Percentiles rank a stretch among this genome's conserved stretches.
Conservation (phyloP, 139 green algal species). For the Chlamydomonas sp. region DNA sequence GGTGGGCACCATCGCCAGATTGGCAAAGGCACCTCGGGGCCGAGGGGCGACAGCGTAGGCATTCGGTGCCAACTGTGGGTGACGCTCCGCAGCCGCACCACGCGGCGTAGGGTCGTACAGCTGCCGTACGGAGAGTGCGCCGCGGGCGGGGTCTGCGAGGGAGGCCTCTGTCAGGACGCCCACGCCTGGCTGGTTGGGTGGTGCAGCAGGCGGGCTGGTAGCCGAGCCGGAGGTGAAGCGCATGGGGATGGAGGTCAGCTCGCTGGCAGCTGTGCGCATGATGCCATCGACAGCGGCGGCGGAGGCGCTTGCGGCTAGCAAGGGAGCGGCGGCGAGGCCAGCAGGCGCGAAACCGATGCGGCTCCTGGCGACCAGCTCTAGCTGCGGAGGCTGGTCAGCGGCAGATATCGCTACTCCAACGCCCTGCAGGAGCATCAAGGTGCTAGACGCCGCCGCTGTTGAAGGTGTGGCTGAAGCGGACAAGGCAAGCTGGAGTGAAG, state of each 20-base stretch:
- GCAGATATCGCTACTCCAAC: too few relatives aligned
- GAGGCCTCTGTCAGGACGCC: slow-evolving; percentile 9
- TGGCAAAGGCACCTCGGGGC: slow-evolving; percentile 48
- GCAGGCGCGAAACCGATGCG: too few relatives aligned
- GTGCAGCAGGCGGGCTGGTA: not conserved
- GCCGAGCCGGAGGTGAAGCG: not conserved
- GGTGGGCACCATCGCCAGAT: slow-evolving; percentile 30
- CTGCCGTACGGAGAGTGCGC: slow-evolving; percentile 7
- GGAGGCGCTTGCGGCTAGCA: not conserved
- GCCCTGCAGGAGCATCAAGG: too few relatives aligned
- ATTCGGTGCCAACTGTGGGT: not conserved
- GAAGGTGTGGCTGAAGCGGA: too few relatives aligned
- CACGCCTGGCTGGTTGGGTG: not conserved
- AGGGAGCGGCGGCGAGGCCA: too few relatives aligned
- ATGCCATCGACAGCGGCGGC: slow-evolving; percentile 42
- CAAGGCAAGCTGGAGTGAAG: too few relatives aligned
- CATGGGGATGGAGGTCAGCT: slow-evolving; percentile 16
- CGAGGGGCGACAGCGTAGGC: slow-evolving; percentile 25
- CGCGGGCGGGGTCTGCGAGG: not conserved
- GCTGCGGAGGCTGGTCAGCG: too few relatives aligned
- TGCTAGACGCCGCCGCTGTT: too few relatives aligned
- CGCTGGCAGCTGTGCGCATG: slow-evolving; percentile 51
- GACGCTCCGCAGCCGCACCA: not conserved
- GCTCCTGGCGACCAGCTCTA: too few relatives aligned
- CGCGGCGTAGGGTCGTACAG: not conserved